Base-by-base conservation (phyloP, 805 yeast genomes). In the Pichia gijzeniarum region DNA sequence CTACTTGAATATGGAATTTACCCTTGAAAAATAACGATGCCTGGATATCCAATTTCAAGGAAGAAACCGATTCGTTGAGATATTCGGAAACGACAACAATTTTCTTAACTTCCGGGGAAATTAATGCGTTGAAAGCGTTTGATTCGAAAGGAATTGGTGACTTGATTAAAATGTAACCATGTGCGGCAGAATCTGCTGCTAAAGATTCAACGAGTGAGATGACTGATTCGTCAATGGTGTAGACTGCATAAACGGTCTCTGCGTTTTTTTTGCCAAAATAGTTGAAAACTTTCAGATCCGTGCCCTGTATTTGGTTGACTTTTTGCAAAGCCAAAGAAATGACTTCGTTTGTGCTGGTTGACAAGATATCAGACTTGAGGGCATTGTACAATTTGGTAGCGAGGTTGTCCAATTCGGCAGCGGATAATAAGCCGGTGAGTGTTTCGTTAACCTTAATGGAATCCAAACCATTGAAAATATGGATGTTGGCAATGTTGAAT, bases 131-230 rank as follows among this genome's bases (percentile, higher is more conserved):
- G 60, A 89, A 88, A 53, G 74, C 75, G 28, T 69, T 71, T 30
- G 76, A 71, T 54, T 82, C 78, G 65, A 89, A 88, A 12, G 96
- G 96, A 43, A 82, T 67, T 45, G 95, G 91, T 37, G 86, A 77
- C 65, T 96, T 77, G 45, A 82, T 74, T 46, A 90, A 63, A 41
- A 82, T 76, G 52, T 89, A 95, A 42, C 78, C 73, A 35, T 38
- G 45, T 25, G 35, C 36, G 13, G n/a, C 22, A 9, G n/a, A 27
- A 14, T 19, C 17, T 18, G 41, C 21, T 17, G 30, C 46, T 39
- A 81, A 67, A 25, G 74, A 70, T 22, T 67, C 63, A 40, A 74
- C 55, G 35, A 85, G 71, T 45, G 77, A 65, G 10, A 27, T 38
- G 45, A 78, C 69, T 16, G 83, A 68, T 60, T 84, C 89, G 36